These are phyloP conservation scores for Trametes cubensis DNA, from an alignment of 768 basidiomycete species.

Conservation along the genomic window DNA sequence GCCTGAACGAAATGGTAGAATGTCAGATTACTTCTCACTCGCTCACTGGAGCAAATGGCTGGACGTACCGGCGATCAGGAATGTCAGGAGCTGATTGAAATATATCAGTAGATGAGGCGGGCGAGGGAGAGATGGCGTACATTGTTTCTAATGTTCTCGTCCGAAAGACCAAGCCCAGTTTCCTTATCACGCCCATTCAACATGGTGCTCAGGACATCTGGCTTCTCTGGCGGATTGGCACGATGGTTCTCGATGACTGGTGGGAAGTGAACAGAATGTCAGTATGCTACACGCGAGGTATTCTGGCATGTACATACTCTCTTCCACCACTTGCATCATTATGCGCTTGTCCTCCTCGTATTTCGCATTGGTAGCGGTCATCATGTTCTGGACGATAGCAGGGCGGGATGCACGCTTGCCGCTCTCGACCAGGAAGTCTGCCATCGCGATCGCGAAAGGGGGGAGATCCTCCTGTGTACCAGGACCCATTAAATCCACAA, in stretches of 20 bases:
- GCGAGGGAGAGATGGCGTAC: slow-evolving; percentile 26
- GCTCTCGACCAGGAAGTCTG: slow-evolving; percentile 44
- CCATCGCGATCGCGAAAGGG: slow-evolving; percentile 47
- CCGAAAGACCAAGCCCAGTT: slow-evolving; percentile 44
- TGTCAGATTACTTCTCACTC: background rate
- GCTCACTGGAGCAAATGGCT: no score
- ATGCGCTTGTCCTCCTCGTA: slow-evolving; percentile 43
- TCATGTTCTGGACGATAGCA: slow-evolving; percentile 39
- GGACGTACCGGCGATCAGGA: slow-evolving; percentile 48
- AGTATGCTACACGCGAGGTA: background rate
- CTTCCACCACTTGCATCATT: slow-evolving; percentile 44
- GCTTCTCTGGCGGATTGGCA: slow-evolving; percentile 40
- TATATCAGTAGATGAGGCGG: background rate
- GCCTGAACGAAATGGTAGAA: slow-evolving; percentile 19
- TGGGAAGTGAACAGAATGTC: background rate
- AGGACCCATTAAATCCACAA: background rate
- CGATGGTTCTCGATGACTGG: slow-evolving; percentile 44
- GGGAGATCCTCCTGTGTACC: slow-evolving; percentile 36
- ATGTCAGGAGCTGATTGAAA: slow-evolving; percentile 45
- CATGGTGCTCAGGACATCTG: slow-evolving; percentile 50
- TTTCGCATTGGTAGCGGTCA: slow-evolving; percentile 40
- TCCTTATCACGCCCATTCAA: slow-evolving; percentile 47
- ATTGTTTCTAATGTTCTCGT: slow-evolving; percentile 47
- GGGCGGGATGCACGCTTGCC: slow-evolving; percentile 41
- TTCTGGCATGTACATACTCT: slow-evolving; percentile 35